A percentile compares a stretch with the other conserved stretches of the same genome.
Conservation (phyloP, 495 filamentous ascomycete genomes). For the Trichoderma virens region DNA sequence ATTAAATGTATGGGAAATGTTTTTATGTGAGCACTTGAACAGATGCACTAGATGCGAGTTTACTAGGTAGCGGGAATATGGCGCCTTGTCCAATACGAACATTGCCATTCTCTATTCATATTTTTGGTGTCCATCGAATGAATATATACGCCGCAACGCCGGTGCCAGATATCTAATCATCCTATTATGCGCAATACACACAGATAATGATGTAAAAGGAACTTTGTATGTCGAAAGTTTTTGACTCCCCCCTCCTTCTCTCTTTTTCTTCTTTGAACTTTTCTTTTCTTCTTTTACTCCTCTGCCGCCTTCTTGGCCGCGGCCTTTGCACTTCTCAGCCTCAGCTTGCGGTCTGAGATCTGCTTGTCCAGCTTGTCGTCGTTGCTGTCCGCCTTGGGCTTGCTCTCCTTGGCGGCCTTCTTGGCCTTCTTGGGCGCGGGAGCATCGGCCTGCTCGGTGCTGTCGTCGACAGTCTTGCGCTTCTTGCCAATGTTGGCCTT, state of each 20-base stretch:
- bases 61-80: too few species aligned
- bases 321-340: constrained; percentile 48
- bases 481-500: constrained; percentile 59
- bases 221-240: not conserved
- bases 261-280: not conserved
- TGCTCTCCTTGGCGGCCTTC: constrained; percentile 11
- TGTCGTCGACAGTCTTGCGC: constrained; percentile 45
- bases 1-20: too few species aligned
- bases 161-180: constrained; percentile 7
- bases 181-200: constrained; percentile 7
- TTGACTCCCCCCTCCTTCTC: not conserved
- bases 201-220: not conserved
- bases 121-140: not conserved
- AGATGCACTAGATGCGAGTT: too few species aligned
- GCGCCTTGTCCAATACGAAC: not conserved
- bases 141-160: constrained; percentile 7
- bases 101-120: not conserved
- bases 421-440: constrained; percentile 41
- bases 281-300: constrained; percentile 1
- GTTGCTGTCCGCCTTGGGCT: constrained; percentile 35
- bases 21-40: too few species aligned
- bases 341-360: constrained; percentile 52
- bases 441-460: constrained; percentile 44
- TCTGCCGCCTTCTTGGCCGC: constrained; percentile 52
- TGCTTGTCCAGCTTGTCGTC: constrained; percentile 51